Conservation (phyloP, 2,329 filamentous ascomycete species). For the Verticillium klebahnii region DNA sequence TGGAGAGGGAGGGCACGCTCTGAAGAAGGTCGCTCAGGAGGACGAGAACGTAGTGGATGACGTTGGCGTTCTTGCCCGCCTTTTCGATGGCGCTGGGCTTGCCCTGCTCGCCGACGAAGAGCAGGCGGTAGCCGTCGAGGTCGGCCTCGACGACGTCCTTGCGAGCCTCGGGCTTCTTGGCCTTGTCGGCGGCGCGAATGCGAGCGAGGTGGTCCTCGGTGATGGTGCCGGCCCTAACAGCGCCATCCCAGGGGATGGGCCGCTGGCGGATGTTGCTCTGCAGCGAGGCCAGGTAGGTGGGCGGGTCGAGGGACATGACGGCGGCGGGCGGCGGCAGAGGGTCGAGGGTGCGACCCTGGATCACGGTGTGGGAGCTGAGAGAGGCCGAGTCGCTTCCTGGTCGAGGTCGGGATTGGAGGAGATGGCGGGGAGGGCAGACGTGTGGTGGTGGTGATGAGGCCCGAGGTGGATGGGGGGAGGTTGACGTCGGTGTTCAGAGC, state of each 20-base stretch:
- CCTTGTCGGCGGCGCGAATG: conserved; percentile 95
- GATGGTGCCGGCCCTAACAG: conserved; percentile 87
- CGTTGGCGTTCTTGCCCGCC: conserved; percentile 79
- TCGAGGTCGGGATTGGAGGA: conserved; percentile 6
- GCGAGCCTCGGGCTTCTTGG: conserved; percentile 78
- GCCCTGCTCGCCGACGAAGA: conserved; percentile 76
- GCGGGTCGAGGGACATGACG: conserved; percentile 84
- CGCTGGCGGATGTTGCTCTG: conserved; percentile 96
- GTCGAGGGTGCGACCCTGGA: neutral
- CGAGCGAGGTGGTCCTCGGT: conserved; percentile 90
- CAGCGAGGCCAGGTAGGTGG: conserved; percentile 77
- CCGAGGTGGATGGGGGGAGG: conserved; percentile 9
- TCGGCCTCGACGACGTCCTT: conserved; percentile 77
- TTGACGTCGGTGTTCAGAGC: conserved; percentile 1
- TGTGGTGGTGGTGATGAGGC: conserved; percentile 8
- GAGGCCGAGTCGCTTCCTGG: neutral
- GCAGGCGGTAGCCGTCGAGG: conserved; percentile 69
- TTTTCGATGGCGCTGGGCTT: conserved; percentile 71
- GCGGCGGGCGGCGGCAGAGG: neutral
- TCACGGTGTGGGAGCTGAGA: neutral
- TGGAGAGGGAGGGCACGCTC: conserved; percentile 67
- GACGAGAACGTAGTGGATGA: conserved; percentile 92
- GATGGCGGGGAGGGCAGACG: conserved; percentile 2
- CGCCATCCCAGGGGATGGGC: conserved; percentile 96
- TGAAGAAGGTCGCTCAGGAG: conserved; percentile 76